Evolutionary conservation across 495 filamentous ascomycete genomes (phyloP), one percentile per base, ranked within the genome.

Genomic region (Penicillium macrosclerotiorum): DNA sequence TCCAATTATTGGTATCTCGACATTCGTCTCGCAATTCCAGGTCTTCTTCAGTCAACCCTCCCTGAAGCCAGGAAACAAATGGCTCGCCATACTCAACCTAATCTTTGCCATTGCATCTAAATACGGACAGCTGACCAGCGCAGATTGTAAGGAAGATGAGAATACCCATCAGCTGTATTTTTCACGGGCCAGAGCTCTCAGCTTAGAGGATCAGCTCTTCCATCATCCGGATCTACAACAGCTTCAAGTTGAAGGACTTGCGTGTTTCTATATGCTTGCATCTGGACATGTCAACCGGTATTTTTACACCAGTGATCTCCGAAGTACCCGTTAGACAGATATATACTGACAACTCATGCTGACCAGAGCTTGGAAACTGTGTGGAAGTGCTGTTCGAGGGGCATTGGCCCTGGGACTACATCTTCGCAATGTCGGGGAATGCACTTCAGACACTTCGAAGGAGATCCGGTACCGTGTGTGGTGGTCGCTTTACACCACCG

Each of bases 281-380:
- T 79, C 65, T 16, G 74, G 76, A 24, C 79, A 83, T 42, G 67
- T 84, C 27, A 84, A 83, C 45, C 65, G 81, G 83, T 85, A 68
- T 37, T 16, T n/a, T n/a, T n/a, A n/a, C n/a, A n/a, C n/a, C n/a
- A n/a, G n/a, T n/a, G n/a, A n/a, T n/a, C n/a, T n/a, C n/a, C n/a
- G n/a, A n/a, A n/a, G n/a, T n/a, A n/a, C n/a, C n/a, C n/a, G n/a
- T n/a, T n/a, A n/a, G n/a, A n/a, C n/a, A n/a, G n/a, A n/a, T n/a
- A n/a, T n/a, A n/a, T n/a, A n/a, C n/a, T n/a, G n/a, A n/a, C n/a
- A n/a, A n/a, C n/a, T n/a, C n/a, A n/a, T n/a, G n/a, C n/a, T n/a
- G n/a, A n/a, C n/a, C 26, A 85, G 83, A 51, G 75, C 83, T 35
- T 86, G 82, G 81, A 79, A 76, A 32, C 45, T 82, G 12, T 71